These are phyloP conservation scores for Lotus japonicus DNA, from an alignment of 306 rosid species.

Conservation along the genomic window DNA sequence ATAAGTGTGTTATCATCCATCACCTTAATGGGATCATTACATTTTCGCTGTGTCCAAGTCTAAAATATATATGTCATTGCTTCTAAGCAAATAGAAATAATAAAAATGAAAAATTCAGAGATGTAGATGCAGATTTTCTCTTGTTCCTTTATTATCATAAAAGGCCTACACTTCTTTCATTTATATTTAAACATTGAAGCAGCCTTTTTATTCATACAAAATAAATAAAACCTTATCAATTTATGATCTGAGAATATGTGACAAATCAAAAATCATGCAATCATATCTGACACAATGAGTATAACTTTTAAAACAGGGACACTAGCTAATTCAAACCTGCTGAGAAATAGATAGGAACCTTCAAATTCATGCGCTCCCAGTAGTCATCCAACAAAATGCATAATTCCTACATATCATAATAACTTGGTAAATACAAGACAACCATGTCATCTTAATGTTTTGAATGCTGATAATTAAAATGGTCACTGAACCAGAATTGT, in stretches of 20 bases:
- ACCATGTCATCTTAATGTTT: neutral
- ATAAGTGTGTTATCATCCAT: too few species aligned
- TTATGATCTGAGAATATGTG: neutral
- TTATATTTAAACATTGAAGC: neutral
- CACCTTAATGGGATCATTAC: too few species aligned
- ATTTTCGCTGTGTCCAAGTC: too few species aligned
- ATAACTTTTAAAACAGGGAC: neutral
- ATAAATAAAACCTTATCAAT: neutral
- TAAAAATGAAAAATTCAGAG: too few species aligned
- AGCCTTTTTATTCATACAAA: neutral
- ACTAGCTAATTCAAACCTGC: slow-evolving; percentile 48
- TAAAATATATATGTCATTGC: too few species aligned
- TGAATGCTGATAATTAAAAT: slow-evolving; percentile 1
- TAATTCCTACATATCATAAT: slow-evolving; percentile 56
- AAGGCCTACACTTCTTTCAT: slow-evolving; percentile 3
- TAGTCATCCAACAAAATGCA: slow-evolving; percentile 94
- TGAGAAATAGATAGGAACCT: slow-evolving; percentile 89
- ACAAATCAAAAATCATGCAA: neutral
- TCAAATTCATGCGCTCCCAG: slow-evolving; percentile 92
- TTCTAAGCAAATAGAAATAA: too few species aligned
- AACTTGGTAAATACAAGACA: neutral
- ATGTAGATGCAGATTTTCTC: neutral
- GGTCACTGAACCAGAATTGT: neutral
- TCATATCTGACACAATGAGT: neutral
- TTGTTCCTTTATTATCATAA: neutral